Evolutionary conservation across 176 grass and related monocot species (phyloP).

Genomic region (Calamus simplicifolius): DNA sequence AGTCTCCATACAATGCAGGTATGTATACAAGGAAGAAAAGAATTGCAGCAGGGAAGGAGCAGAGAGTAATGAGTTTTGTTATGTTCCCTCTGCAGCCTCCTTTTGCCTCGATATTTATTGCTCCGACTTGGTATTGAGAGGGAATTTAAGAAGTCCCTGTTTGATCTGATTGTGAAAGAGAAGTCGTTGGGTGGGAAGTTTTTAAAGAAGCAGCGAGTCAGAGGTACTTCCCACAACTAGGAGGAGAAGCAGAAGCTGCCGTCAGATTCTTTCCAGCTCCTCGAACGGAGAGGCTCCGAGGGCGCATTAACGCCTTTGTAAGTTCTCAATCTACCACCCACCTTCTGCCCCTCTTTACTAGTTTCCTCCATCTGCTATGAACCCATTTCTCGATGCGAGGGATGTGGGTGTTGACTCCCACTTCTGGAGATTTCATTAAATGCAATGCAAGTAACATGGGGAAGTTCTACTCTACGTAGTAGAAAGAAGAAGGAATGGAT

Average conservation of each 20-base stretch:
- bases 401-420: background rate
- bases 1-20: background rate
- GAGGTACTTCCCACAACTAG: background rate
- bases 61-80: background rate
- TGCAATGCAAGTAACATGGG: slow-evolving; percentile 13
- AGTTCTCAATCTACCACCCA: slow-evolving; percentile 17
- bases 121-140: background rate
- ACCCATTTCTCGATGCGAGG: slow-evolving; percentile 11
- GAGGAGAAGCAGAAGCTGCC: background rate
- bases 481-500: slow-evolving; percentile 8
- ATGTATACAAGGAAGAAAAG: background rate
- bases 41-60: no score
- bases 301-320: slow-evolving; percentile 64
- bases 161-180: background rate
- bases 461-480: background rate
- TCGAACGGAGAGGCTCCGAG: slow-evolving; percentile 67
- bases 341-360: slow-evolving; percentile 9
- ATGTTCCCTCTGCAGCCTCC: background rate
- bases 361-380: background rate
- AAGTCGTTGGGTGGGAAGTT: background rate
- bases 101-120: background rate
- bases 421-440: slow-evolving; percentile 50
- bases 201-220: slow-evolving; percentile 5
- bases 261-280: background rate
- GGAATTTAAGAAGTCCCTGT: slow-evolving; percentile 1